Base-by-base conservation (phyloP, 805 yeast genomes). In the Metschnikowia cubensis region DNA sequence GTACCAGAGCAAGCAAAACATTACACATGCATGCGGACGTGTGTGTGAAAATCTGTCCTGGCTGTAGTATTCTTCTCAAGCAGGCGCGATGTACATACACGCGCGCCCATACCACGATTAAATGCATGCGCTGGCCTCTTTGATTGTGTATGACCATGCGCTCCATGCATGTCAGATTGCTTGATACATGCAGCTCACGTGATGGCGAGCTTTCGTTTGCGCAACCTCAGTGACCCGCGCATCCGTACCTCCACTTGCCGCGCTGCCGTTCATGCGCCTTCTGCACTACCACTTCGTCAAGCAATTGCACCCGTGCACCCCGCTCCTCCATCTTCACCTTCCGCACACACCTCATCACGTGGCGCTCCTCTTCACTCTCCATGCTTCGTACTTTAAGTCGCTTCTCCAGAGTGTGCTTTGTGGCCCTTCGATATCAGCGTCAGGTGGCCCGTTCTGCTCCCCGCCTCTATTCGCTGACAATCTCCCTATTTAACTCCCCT, bases 131-230 rank as follows among this genome's bases (percentile, higher is more conserved):
- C 46, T 35, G 46, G 25, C 46, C 46, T 43, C 35, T 43, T 32
- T 35, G 38, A 35, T 35, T 35, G 46, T 43, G 46, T 35, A 43
- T 21, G 39, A 33, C 22, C 33, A 21, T 43, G 46, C 39, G 46
- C 40, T 25, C 46, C 36, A 43, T 43, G 46, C 46, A 43, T 43
- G 46, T 43, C 46, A 43, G 46, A 43, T 43, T 43, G 46, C 46
- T 35, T 34, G 46, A 20, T 35, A 32, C 46, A 43, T 43, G 34
- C 21, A 25, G 22, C 33, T 6, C 42, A 42, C 45, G 45, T 42
- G 45, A 42, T 8, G 20, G 5, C 20, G 29, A 22, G 45, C 45
- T 14, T 33, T 33, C 45, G 45, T 42, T 42, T 33, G 45, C 45
- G 45, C 45, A 33, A 14, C 18, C 41, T 22, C 32, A 6, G 39